Conservation (phyloP, 1,139 yeast genomes). For the Kluyveromyces sp. region DNA sequence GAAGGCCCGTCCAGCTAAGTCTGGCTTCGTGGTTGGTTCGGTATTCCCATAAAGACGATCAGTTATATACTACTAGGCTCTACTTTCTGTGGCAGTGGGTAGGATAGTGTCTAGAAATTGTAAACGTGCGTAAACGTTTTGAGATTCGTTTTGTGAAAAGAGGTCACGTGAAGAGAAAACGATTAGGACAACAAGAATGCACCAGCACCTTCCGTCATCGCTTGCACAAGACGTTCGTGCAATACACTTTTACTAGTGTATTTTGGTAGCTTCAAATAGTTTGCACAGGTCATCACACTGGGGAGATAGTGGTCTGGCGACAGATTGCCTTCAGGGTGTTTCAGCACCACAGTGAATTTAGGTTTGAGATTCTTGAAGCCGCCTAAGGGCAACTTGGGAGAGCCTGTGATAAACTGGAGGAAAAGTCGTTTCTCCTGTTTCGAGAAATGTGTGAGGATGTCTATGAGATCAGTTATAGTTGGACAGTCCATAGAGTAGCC, state of each 20-base stretch:
- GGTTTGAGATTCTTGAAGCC: slow-evolving; percentile 85
- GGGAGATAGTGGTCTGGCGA: slow-evolving; percentile 83
- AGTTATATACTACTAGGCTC: too few relatives aligned
- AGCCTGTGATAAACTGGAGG: slow-evolving; percentile 84
- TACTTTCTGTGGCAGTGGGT: too few relatives aligned
- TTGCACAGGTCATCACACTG: slow-evolving; percentile 98
- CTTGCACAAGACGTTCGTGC: slow-evolving; percentile 52
- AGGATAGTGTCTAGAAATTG: too few relatives aligned
- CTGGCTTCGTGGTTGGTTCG: too few relatives aligned
- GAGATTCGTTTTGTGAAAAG: too few relatives aligned
- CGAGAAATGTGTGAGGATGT: slow-evolving; percentile 50
- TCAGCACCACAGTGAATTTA: slow-evolving; percentile 78
- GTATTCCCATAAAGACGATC: too few relatives aligned
- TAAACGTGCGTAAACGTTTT: too few relatives aligned
- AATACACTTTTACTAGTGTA: slow-evolving; percentile 60
- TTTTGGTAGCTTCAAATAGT: slow-evolving; percentile 82
- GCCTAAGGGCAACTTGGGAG: slow-evolving; percentile 89
- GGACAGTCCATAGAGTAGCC: slow-evolving; percentile 74
- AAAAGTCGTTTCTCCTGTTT: slow-evolving; percentile 58
- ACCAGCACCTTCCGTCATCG: slow-evolving; percentile 83
- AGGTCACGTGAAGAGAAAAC: not conserved
- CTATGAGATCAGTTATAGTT: slow-evolving; percentile 53
- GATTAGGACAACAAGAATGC: slow-evolving; percentile 69
- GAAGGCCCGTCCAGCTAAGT: too few relatives aligned
- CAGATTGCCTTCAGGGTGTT: slow-evolving; percentile 60